Percentiles rank a stretch among this genome's conserved stretches.
Conservation (phyloP, 441 rosid species). For the Aleurites moluccanus region DNA sequence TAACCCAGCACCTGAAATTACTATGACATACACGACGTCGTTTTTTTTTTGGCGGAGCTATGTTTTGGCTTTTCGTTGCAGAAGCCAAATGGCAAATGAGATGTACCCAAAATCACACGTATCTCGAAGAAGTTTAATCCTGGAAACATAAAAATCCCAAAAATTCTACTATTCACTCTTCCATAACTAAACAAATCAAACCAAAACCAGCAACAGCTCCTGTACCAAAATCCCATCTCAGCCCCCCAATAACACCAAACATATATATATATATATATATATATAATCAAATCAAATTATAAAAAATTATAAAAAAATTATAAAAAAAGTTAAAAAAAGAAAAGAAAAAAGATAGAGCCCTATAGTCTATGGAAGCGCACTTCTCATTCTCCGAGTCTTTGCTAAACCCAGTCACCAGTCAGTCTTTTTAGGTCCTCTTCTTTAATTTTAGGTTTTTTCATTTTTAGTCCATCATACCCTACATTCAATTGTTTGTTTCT, state of each 20-base stretch:
- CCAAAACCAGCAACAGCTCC: not conserved
- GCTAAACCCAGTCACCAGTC: not conserved
- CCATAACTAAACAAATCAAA: not conserved
- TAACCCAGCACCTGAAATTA: too few species aligned
- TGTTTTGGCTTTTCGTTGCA: not conserved
- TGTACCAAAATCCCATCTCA: not conserved
- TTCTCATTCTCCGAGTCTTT: not conserved
- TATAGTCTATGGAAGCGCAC: slow-evolving; percentile 9
- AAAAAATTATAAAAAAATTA: not conserved
- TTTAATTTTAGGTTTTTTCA: not conserved
- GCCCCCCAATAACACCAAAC: too few species aligned
- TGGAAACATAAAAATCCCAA: slow-evolving; percentile 13
- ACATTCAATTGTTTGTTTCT: not conserved
- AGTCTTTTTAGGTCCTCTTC: not conserved
- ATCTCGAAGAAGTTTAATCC: slow-evolving; percentile 14
- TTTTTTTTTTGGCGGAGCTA: not conserved
- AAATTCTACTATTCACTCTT: not conserved
- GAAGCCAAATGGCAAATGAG: not conserved
- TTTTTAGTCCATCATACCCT: not conserved
- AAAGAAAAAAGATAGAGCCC: slow-evolving; percentile 13
- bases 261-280: too few species aligned
- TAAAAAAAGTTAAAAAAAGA: not conserved
- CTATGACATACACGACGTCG: not conserved
- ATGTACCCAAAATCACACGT: not conserved
- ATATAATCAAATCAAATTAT: too few species aligned